phyloP scores from a whole-genome alignment of 495 filamentous ascomycete genomes.

The Tuber indicum region DNA sequence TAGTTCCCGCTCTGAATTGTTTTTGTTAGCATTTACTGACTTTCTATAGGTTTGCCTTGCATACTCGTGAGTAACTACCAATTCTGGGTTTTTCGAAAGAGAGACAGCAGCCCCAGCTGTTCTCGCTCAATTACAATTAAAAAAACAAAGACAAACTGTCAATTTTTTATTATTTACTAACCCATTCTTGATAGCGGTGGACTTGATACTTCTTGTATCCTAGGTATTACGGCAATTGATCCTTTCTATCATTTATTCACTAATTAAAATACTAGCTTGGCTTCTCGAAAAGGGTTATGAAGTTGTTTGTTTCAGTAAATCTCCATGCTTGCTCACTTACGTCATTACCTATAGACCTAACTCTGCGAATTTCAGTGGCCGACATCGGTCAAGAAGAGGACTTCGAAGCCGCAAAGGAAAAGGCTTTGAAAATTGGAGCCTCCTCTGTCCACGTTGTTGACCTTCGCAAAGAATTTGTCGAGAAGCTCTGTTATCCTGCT shows the following conservation, averaged over 20 bases:
- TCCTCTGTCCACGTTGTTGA: constrained; percentile 58
- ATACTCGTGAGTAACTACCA: constrained; percentile 43
- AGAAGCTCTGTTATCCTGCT: constrained; percentile 80
- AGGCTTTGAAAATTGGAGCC: constrained; percentile 65
- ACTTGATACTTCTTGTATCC: constrained; percentile 62
- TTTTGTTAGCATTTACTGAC: constrained; percentile 2
- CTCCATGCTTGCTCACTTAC: neutral
- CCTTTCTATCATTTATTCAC: constrained; percentile 3
- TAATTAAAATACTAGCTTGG: constrained; percentile 51
- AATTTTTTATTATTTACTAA: constrained; percentile 5
- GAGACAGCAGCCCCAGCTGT: constrained; percentile 6
- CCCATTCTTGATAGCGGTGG: constrained; percentile 45
- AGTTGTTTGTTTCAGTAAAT: constrained; percentile 59
- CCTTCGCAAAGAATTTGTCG: constrained; percentile 70
- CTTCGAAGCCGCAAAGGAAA: constrained; percentile 58
- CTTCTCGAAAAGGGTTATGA: constrained; percentile 64
- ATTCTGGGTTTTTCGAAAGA: neutral
- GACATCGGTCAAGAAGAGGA: constrained; percentile 63
- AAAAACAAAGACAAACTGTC: neutral
- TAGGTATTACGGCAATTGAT: constrained; percentile 37
- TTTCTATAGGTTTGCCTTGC: constrained; percentile 45
- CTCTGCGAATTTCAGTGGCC: constrained; percentile 49
- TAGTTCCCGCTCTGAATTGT: neutral
- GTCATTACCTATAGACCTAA: constrained; percentile 6
- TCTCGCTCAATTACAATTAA: constrained; percentile 8